Percentiles rank a stretch among this genome's conserved stretches.
Conservation (phyloP, 768 basidiomycete genomes). For the Boletus rubescentipes region DNA sequence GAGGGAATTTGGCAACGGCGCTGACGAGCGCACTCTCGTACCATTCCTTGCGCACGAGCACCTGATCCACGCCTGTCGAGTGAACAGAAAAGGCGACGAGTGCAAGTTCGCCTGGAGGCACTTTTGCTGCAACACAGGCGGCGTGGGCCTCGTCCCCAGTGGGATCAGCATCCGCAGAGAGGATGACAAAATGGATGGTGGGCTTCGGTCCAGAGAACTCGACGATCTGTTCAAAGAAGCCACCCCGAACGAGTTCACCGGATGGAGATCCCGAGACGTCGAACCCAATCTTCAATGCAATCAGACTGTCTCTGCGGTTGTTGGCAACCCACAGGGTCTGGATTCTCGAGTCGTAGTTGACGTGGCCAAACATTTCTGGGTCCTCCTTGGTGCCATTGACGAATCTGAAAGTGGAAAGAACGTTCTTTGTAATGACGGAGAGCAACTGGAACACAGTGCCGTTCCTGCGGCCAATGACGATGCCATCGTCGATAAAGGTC, state of each 20-base stretch:
- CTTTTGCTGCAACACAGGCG: constrained; percentile 79
- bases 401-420: constrained; percentile 80
- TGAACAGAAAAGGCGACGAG: constrained; percentile 89
- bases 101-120: constrained; percentile 72
- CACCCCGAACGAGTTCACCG: constrained; percentile 61
- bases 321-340: constrained; percentile 89
- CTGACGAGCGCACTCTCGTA: constrained; percentile 64
- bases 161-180: constrained; percentile 82
- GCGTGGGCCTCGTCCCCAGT: constrained; percentile 81
- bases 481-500: constrained; percentile 83
- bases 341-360: constrained; percentile 80
- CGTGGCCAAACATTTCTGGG: constrained; percentile 84
- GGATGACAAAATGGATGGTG: constrained; percentile 86
- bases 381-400: constrained; percentile 69
- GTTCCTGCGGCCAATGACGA: constrained; percentile 79
- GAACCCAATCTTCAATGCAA: constrained; percentile 73
- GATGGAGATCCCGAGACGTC: constrained; percentile 55
- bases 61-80: constrained; percentile 84
- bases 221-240: constrained; percentile 76
- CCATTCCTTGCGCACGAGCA: constrained; percentile 85
- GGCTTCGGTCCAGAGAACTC: constrained; percentile 84
- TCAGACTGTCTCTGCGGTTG: constrained; percentile 78
- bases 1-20: constrained; percentile 63
- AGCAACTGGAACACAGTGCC: constrained; percentile 84
- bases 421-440: constrained; percentile 67